Evolutionary conservation across 352 stramenopile species (phyloP).

Genomic region (Pythium rishiriense): DNA sequence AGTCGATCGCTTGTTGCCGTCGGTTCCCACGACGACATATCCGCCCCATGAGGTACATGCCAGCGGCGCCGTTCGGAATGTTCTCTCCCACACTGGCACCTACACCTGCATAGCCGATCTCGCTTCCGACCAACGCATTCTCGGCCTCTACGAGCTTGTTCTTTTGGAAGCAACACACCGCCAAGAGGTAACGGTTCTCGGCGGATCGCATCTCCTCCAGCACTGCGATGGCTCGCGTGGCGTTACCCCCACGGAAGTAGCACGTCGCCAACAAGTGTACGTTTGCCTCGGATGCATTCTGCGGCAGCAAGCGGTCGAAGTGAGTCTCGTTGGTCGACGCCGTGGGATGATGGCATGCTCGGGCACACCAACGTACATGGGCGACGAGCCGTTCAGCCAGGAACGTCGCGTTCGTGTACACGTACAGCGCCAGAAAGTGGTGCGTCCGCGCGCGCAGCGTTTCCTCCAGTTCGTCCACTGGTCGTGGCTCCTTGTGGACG

Average conservation of each 20-base stretch:
- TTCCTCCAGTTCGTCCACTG: conserved; percentile 41
- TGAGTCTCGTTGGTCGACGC: not conserved
- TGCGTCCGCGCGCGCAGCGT: conserved; percentile 51
- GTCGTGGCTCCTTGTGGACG: not conserved
- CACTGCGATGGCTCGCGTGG: conserved; percentile 52
- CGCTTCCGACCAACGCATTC: conserved; percentile 81
- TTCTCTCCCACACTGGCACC: conserved; percentile 33
- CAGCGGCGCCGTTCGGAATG: conserved; percentile 88
- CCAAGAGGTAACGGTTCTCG: conserved; percentile 72
- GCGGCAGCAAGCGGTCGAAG: not conserved
- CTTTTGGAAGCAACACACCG: conserved; percentile 74
- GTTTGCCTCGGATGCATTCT: conserved; percentile 65
- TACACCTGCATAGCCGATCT: conserved; percentile 23
- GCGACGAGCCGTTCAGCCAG: conserved; percentile 81
- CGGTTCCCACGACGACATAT: conserved; percentile 90
- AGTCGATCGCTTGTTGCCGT: conserved; percentile 88
- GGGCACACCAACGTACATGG: conserved; percentile 41
- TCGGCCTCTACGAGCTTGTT: conserved; percentile 84
- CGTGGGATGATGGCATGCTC: not conserved
- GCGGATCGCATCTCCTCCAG: conserved; percentile 39
- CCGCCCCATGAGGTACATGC: conserved; percentile 90
- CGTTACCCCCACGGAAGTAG: conserved; percentile 61
- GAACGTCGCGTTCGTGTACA: conserved; percentile 76
- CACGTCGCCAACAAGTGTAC: conserved; percentile 57
- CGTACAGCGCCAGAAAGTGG: conserved; percentile 48